Base-by-base conservation (phyloP, 1,139 yeast species). In the Hyphopichia fennica region DNA sequence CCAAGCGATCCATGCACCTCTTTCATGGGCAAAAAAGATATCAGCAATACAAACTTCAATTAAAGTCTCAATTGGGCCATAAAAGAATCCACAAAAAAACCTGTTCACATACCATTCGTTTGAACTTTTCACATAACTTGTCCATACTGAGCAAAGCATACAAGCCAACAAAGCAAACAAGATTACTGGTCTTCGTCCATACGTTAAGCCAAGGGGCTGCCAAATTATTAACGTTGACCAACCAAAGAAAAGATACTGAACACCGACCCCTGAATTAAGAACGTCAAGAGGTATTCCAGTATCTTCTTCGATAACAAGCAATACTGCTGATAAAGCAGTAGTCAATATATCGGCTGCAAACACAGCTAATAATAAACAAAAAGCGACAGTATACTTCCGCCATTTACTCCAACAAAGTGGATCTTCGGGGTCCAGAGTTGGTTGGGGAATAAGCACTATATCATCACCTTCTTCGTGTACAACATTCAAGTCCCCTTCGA, bases 141-240 rank as follows among this genome's bases (percentile, higher is more conserved):
- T 84, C 95, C 95, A 87, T 11, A 82, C 67, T 32, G 85, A 79
- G 13, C 95, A 95, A 22, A 76, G 65, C 18, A 83, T 58, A 2
- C 95, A 93, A 31, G 79, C 61, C 1, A 78, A 47, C 22, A 83
- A 70, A 56, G 93, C 86, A 41, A 87, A 64, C 41, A 87, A 52
- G 56, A 85, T 87, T 2, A 88, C 78, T 44, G 85, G 64, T 52
- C 86, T 80, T 50, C 95, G 70, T 8, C 96, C 96, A 57, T 84
- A 87, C 37, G 87, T 67, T n/a, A 85, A 79, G 1, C 91, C 77
- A 16, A 86, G 77, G 0, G 95, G 96, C 1, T 91, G 89, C 43
- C 84, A 62, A 44, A 87, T 62, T n/a, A n/a, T n/a, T 33, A 84
- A 70, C 15, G 91, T 81, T 38, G 82, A 78, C 65, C 85, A 77